Evolutionary conservation across 208 protist species (phyloP).

Genomic region (Acanthamoeba castellanii): DNA sequence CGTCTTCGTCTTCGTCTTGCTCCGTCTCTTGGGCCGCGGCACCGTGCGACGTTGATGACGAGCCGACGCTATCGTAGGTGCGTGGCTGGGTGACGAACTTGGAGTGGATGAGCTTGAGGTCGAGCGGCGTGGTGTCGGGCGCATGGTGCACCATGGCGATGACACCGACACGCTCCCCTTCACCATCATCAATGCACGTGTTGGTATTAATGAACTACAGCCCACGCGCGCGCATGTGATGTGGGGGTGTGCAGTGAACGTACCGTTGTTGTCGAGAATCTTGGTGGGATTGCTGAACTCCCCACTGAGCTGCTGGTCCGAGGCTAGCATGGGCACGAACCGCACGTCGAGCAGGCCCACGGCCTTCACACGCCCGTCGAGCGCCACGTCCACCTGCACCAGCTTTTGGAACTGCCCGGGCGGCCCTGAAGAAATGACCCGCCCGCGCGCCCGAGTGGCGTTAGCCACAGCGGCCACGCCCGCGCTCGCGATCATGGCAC

Average conservation of each 20-base stretch:
- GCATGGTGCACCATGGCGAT: conserved; percentile 49
- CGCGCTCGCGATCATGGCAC: neutral
- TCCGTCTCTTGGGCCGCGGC: neutral
- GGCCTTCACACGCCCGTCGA: conserved; percentile 47
- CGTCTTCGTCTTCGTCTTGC: neutral
- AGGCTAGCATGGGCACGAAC: conserved; percentile 62
- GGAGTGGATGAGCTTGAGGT: conserved; percentile 61
- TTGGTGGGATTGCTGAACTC: conserved; percentile 54
- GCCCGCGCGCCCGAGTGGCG: too few relatives aligned
- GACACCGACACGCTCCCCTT: neutral
- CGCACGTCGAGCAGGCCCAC: conserved; percentile 54
- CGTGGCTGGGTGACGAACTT: conserved; percentile 40
- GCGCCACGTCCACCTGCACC: conserved; percentile 37
- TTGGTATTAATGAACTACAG: neutral
- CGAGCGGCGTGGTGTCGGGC: conserved; percentile 36
- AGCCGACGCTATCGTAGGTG: neutral
- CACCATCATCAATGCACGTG: neutral
- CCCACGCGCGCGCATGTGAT: neutral
- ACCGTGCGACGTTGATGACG: too few relatives aligned
- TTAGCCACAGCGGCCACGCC: neutral
- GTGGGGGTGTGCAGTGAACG: neutral
- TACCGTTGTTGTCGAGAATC: neutral
- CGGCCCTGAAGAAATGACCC: neutral
- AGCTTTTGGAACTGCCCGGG: conserved; percentile 8
- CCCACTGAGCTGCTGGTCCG: conserved; percentile 37